phyloP scores from a whole-genome alignment of 2,329 filamentous ascomycete species.

The Pyrenochaeta sp. region DNA sequence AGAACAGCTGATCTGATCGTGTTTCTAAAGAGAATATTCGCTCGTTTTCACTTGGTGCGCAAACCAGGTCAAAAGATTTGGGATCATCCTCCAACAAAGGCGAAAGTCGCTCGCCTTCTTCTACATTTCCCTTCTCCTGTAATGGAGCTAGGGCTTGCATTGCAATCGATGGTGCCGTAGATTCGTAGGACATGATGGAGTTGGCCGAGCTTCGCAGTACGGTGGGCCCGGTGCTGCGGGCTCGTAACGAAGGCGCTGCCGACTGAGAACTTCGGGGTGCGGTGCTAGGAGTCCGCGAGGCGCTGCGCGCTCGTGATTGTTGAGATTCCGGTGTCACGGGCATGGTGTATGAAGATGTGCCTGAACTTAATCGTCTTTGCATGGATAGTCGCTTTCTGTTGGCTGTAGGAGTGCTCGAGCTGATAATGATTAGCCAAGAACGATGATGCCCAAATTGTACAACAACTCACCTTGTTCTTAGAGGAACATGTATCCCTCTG shows the following conservation, averaged over 20 bases:
- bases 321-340: slow-evolving; percentile 26
- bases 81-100: slow-evolving; percentile 63
- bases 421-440: slow-evolving; percentile 22
- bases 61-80: slow-evolving; percentile 63
- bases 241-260: slow-evolving; percentile 4
- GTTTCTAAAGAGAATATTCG: slow-evolving; percentile 66
- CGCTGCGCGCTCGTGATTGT: slow-evolving; percentile 17
- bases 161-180: slow-evolving; percentile 41
- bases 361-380: slow-evolving; percentile 28
- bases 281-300: slow-evolving; percentile 21
- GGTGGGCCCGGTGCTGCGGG: slow-evolving; percentile 28
- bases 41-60: slow-evolving; percentile 44
- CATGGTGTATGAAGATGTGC: slow-evolving; percentile 22
- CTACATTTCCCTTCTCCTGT: slow-evolving; percentile 53
- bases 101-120: slow-evolving; percentile 56
- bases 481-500: slow-evolving; percentile 48
- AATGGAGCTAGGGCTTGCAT: slow-evolving; percentile 51
- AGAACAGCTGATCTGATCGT: slow-evolving; percentile 72
- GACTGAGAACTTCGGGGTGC: slow-evolving; percentile 14
- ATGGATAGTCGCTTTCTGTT: slow-evolving; percentile 28
- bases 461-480: slow-evolving; percentile 43
- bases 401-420: slow-evolving; percentile 32
- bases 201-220: slow-evolving; percentile 46
- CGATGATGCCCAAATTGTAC: not conserved
- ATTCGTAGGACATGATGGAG: slow-evolving; percentile 48